phyloP scores from a whole-genome alignment of 352 stramenopile genomes.

The Phytophthora europaea region DNA sequence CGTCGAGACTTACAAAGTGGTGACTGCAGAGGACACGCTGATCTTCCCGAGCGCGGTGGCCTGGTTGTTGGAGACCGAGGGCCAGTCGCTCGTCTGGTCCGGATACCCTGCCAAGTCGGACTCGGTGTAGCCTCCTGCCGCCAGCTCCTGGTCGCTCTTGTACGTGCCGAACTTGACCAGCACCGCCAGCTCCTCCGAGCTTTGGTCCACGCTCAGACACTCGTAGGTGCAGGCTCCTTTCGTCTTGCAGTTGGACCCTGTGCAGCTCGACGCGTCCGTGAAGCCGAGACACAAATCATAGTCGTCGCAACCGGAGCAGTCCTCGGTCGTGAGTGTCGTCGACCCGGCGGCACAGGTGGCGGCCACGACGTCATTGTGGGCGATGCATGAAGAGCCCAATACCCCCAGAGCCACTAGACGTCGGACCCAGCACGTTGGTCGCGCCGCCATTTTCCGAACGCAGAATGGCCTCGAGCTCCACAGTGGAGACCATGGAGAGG shows the following conservation, averaged over 20 bases:
- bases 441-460: constrained; percentile 7
- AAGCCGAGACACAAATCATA: constrained; percentile 40
- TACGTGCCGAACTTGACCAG: constrained; percentile 39
- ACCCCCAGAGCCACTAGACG: not conserved
- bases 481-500: constrained; percentile 2
- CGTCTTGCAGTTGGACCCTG: constrained; percentile 33
- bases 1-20: constrained; percentile 27
- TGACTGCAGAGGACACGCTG: constrained; percentile 27
- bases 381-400: not conserved
- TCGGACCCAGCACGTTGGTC: not conserved
- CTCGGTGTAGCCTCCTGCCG: constrained; percentile 18
- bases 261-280: constrained; percentile 30
- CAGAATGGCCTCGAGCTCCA: not conserved
- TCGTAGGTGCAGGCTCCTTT: constrained; percentile 35
- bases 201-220: constrained; percentile 33
- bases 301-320: constrained; percentile 29
- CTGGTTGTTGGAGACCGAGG: constrained; percentile 39
- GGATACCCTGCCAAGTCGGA: constrained; percentile 19
- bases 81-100: constrained; percentile 38
- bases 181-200: constrained; percentile 24
- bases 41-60: constrained; percentile 29
- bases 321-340: constrained; percentile 32
- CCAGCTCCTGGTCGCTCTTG: constrained; percentile 40
- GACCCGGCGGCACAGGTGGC: constrained; percentile 24
- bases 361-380: not conserved